A percentile compares a stretch with the other conserved stretches of the same genome.
These are phyloP conservation scores for Ophiostoma piceae DNA, from an alignment of 2,329 filamentous ascomycete species.

Conservation along the genomic window DNA sequence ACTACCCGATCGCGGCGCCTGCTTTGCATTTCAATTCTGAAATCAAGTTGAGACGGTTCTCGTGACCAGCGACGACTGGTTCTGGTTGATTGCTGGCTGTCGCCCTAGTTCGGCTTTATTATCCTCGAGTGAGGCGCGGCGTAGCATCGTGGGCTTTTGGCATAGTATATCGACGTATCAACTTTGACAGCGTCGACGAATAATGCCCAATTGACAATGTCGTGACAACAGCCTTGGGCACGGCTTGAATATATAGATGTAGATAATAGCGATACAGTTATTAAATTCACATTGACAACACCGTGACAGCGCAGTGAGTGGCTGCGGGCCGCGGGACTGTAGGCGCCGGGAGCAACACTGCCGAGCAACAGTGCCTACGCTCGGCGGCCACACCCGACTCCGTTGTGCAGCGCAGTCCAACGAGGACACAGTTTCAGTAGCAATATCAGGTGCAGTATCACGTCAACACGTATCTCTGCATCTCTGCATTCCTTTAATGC, in stretches of 20 bases:
- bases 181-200: neutral
- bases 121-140: neutral
- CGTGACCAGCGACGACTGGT: neutral
- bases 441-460: neutral
- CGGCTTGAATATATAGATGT: neutral
- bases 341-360: conserved; percentile 6
- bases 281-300: neutral
- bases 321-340: neutral
- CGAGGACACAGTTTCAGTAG: neutral
- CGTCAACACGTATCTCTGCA: neutral
- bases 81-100: neutral
- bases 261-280: neutral
- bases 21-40: neutral
- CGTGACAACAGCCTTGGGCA: neutral
- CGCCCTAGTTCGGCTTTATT: neutral
- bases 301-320: neutral
- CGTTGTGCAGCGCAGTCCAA: neutral
- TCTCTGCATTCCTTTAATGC: neutral
- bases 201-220: neutral
- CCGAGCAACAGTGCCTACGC: neutral
- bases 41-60: neutral
- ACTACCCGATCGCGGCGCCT: neutral
- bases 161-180: neutral
- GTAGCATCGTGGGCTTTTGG: neutral
- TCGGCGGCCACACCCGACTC: conserved; percentile 1